Base-by-base conservation (phyloP, 129 eudicot species). In the Pittosporum tobira region DNA sequence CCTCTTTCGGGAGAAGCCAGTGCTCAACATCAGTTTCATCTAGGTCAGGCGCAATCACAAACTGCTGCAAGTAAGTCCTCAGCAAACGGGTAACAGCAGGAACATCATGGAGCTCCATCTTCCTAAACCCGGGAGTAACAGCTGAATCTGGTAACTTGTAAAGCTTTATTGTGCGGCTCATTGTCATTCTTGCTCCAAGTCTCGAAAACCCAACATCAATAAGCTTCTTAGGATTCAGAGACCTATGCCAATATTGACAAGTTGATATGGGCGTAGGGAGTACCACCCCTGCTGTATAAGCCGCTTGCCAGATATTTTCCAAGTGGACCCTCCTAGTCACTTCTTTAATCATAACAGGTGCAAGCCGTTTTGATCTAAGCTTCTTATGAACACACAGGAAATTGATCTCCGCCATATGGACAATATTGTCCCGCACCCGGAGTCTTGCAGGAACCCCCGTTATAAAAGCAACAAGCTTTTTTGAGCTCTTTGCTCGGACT, bases 231-330 rank as follows among this genome's bases (percentile, higher is more conserved):
- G 88, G 88, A 40, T 81, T 73, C 31, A 81, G 48, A 37, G 83
- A 73, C 50, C 88, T 61, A 73, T 81, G 88, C 88, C 88, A 81
- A 52, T 81, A 81, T 44, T 81, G 83, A 59, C 88, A 81, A 20
- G 80, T 70, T 30, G 88, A 60, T 44, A 81, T 62, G 2, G 88
- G 83, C 20, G 88, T 81, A 2, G 88, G 88, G 30, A 81, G 79
- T 62, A 81, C 80, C 48, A 77, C 83, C 10, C 88, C 88, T 14
- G 88, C 88, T 58, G 88, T 77, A 81, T 81, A 81, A 59, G 83
- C 83, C 28, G 88, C 88, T 65, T 81, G 88, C 88, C 83, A 81
- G 18, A 81, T 77, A 42, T 81, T 81, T 71, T 81, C 80, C 63
- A 81, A 64, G 57, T 73, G 83, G 36, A 81, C 83, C 75, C 88